Base-by-base conservation (phyloP, 2,329 filamentous ascomycete genomes). In the Fonsecaea multimorphosa region DNA sequence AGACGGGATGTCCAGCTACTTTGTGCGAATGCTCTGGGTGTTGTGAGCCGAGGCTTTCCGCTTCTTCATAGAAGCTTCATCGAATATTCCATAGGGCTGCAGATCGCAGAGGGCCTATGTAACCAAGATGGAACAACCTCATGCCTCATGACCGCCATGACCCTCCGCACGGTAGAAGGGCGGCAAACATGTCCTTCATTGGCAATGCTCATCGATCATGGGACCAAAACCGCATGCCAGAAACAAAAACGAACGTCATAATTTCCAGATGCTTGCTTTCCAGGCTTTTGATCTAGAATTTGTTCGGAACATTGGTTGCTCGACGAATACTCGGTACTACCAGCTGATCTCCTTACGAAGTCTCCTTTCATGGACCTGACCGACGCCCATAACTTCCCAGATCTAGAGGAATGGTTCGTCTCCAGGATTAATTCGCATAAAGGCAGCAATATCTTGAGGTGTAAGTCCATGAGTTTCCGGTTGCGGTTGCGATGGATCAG, bases 401-500 rank as follows among this genome's bases (percentile, higher is more conserved):
- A 9, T 46, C 57, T 34, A 66, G 9, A 66, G 59, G 27, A 61
- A 68, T 14, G 63, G 66, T 46, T 66, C 64, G 8, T 68, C 64
- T 16, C 61, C 66, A 22, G 66, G 66, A 38, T 68, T 68, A 58
- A 66, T 64, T 11, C 61, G 63, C 66, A 68, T 68, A 46, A 68
- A 68, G 38, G 64, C 66, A 22, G 66, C 66, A 51, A 68, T 68
- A 38, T 68, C 66, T 44, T 66, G 53, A 19, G 46, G 44, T n/a
- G 63, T 65, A 36, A 68, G 36, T 36, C 55, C 32, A 59, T 52
- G 38, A n/a, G n/a, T n/a, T 27, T 31, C 31, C 4, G 27, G 51
- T 16, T 49, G 56, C 2, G 55, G 29, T 8, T 58, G 57, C 49
- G 62, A 60, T 24, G 19, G 2, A 49, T 49, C 44, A 12, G 44